Conservation (phyloP, 495 filamentous ascomycete genomes). For the Penicillium mononematosum region DNA sequence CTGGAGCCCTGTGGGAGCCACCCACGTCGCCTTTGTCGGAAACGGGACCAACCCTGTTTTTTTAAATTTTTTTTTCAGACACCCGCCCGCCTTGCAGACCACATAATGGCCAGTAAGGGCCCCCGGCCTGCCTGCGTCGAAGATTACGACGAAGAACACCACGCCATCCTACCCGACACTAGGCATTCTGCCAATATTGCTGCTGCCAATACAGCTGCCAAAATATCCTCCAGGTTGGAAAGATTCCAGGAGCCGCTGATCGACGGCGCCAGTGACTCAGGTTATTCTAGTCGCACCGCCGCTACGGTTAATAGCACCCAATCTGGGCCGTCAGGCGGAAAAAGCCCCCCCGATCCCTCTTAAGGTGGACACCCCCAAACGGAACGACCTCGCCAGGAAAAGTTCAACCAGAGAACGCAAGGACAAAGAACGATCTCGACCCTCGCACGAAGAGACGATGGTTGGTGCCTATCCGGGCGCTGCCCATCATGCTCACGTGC, state of each 20-base stretch:
- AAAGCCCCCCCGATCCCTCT: conserved; percentile 38
- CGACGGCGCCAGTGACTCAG: conserved; percentile 60
- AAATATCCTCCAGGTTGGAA: conserved; percentile 52
- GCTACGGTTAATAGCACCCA: conserved; percentile 56
- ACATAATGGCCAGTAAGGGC: conserved; percentile 37
- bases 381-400: conserved; percentile 33
- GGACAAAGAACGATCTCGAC: conserved; percentile 34
- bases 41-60: conserved; percentile 22
- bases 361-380: conserved; percentile 41
- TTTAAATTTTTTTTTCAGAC: conserved; percentile 13
- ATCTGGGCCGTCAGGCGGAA: conserved; percentile 50
- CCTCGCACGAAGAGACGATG: conserved; percentile 39
- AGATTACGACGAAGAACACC: conserved; percentile 56
- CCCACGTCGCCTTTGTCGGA: conserved; percentile 18
- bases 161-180: conserved; percentile 47
- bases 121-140: conserved; percentile 52
- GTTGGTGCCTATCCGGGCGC: conserved; percentile 35
- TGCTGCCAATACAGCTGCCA: conserved; percentile 42
- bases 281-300: conserved; percentile 63
- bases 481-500: conserved; percentile 31
- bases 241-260: conserved; percentile 36
- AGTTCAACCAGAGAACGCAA: conserved; percentile 37
- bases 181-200: conserved; percentile 47
- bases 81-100: conserved; percentile 29
- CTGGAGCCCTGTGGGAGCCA: conserved; percentile 14